phyloP scores from a whole-genome alignment of 148 eudicot genomes.

The Cornus florida region DNA sequence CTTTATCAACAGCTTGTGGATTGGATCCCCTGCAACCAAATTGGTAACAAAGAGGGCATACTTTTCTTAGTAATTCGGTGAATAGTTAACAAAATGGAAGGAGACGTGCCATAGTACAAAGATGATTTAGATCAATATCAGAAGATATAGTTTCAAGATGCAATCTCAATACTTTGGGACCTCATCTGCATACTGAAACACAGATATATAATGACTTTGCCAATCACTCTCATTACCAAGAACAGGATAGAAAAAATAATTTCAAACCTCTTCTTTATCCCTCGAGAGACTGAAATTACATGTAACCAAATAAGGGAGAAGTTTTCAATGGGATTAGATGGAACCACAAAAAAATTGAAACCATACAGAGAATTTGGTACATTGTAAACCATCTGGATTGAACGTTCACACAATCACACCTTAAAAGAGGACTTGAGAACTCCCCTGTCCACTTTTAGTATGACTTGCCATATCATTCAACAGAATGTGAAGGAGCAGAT shows the following conservation, averaged over 20 bases:
- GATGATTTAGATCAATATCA: too few relatives aligned
- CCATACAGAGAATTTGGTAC: neutral
- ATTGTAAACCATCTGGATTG: neutral
- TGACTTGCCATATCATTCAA: too few relatives aligned
- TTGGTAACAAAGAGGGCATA: neutral
- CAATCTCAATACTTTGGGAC: neutral
- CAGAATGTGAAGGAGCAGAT: too few relatives aligned
- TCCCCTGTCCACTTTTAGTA: neutral
- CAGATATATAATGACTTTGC: too few relatives aligned
- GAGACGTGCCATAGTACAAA: too few relatives aligned
- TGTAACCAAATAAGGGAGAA: neutral
- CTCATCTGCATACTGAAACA: neutral
- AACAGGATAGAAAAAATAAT: neutral
- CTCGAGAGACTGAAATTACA: neutral
- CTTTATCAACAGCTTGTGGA: slow-evolving; percentile 49
- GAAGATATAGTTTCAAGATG: too few relatives aligned
- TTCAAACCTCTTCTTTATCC: neutral
- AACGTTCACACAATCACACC: neutral
- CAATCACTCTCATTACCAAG: neutral
- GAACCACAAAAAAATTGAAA: neutral
- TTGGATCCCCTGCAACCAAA: slow-evolving; percentile 66
- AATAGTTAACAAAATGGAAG: neutral
- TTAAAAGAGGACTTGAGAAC: neutral
- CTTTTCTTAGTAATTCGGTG: too few relatives aligned
- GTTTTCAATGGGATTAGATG: neutral